Base-by-base conservation (phyloP, 768 basidiomycete species). In the Leucocoprinus birnbaumii region DNA sequence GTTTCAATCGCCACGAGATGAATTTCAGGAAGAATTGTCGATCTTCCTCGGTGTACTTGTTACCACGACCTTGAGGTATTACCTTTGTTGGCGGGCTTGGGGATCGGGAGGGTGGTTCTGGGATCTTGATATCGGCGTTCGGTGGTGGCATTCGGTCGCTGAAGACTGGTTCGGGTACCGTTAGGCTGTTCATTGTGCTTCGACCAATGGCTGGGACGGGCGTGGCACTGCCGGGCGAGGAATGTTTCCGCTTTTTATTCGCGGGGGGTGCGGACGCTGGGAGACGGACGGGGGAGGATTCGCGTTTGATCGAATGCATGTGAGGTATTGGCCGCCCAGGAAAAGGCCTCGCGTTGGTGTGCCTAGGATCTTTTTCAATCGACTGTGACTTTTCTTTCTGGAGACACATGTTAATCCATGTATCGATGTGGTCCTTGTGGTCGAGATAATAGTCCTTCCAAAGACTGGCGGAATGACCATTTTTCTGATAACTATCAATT, bases 371-470 rank as follows among this genome's bases (percentile, higher is more conserved):
- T 25, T 48, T 50, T 55, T 48, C 45, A 31, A 46, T n/a, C 24
- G 47, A 44, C 34, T 52, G 48, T 3, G 52, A 45, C 35, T 66
- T 63, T 48, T 64, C 65, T 50, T 69, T 67, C 45, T 67, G 59
- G 21, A 73, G 56, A 53, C 67, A 73, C 61, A 67, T 65, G 16
- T 66, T 65, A 57, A 78, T 71, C 66, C 69, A 71, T 25, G 69
- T 68, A 62, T 89, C 83, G 34, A 90, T 70, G 40, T 82, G 79
- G 49, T 77, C 74, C 55, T 80, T 83, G 62, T 89, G 77, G 54
- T 89, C 86, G 14, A 91, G 75, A 60, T 86, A 91, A 63, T 89
- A 89, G 61, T 91, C 89, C 63, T 89, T 90, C 88, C 88, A 91
- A 21, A 86, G 68, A 64, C 76, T 83, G 35, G 86, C 79, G 16